Conservation (phyloP, 140 eudicot genomes). For the Ambrosia hybrid region DNA sequence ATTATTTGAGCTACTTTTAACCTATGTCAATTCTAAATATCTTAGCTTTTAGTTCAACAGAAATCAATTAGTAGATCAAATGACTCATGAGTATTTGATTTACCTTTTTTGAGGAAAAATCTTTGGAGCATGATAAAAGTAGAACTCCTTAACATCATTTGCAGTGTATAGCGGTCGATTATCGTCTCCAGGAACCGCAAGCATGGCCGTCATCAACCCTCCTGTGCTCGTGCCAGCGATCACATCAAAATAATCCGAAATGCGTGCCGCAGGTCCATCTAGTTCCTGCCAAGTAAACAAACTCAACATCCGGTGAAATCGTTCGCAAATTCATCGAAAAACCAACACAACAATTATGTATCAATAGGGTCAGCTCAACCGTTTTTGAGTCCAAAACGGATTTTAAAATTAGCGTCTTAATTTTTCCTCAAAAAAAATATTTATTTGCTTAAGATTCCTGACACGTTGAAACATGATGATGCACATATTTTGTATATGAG, state of each 20-base stretch:
- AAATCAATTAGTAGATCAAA: neutral
- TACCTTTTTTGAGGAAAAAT: slow-evolving; percentile 62
- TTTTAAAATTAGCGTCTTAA: too few species aligned
- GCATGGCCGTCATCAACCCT: slow-evolving; percentile 64
- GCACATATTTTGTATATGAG: too few species aligned
- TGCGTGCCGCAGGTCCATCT: slow-evolving; percentile 69
- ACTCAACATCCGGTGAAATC: neutral
- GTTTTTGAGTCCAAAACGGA: too few species aligned
- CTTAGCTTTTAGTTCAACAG: neutral
- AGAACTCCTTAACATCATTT: slow-evolving; percentile 50
- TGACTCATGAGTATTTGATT: too few species aligned
- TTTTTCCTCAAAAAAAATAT: too few species aligned
- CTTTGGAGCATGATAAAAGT: slow-evolving; percentile 54
- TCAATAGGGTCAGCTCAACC: too few species aligned
- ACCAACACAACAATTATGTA: too few species aligned
- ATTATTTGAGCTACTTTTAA: neutral
- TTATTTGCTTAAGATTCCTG: too few species aligned
- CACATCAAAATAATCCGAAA: slow-evolving; percentile 78
- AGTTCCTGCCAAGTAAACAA: slow-evolving; percentile 43
- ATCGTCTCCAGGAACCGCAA: slow-evolving; percentile 56
- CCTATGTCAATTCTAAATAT: neutral
- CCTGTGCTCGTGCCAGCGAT: slow-evolving; percentile 89
- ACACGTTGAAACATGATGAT: too few species aligned
- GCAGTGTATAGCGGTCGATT: slow-evolving; percentile 72
- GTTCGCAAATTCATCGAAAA: neutral